phyloP scores from a whole-genome alignment of 192 early-diverging fungal species.

The Backusella westeae region DNA sequence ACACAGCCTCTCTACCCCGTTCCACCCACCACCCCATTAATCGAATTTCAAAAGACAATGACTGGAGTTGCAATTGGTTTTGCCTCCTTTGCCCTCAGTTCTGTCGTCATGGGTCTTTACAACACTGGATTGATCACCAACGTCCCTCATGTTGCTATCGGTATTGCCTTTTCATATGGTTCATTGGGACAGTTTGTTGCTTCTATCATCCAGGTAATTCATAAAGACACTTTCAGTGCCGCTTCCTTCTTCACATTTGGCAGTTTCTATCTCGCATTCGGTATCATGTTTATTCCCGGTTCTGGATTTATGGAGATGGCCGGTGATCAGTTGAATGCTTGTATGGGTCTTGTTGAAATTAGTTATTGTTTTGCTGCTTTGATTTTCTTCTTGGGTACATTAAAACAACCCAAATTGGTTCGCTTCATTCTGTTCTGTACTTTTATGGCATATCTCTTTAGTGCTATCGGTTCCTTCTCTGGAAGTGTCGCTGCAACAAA shows the following conservation, averaged over 20 bases:
- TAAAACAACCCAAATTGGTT: constrained; percentile 10
- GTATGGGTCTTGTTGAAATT: not conserved
- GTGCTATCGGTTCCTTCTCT: constrained; percentile 11
- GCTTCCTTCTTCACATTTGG: constrained; percentile 12
- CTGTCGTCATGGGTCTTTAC: constrained; percentile 13
- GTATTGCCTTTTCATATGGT: constrained; percentile 11
- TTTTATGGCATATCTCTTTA: constrained; percentile 10
- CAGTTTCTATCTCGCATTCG: constrained; percentile 16
- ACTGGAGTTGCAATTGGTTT: constrained; percentile 15
- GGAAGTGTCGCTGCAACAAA: not conserved
- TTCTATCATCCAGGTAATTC: not conserved
- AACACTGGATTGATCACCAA: constrained; percentile 1
- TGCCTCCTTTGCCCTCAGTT: constrained; percentile 7
- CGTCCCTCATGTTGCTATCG: constrained; percentile 15
- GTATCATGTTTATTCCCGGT: constrained; percentile 18
- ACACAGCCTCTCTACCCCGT: not conserved
- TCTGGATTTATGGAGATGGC: constrained; percentile 9
- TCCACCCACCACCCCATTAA: not conserved
- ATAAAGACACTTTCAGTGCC: constrained; percentile 17
- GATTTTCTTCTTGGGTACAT: constrained; percentile 19
- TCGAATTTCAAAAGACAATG: not conserved
- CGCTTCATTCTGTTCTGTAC: constrained; percentile 6
- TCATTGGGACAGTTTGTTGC: constrained; percentile 16
- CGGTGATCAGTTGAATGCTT: not conserved
- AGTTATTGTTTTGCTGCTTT: not conserved